These are phyloP conservation scores for Stephania japonica DNA, from an alignment of 164 flowering plant genomes.

Conservation along the genomic window DNA sequence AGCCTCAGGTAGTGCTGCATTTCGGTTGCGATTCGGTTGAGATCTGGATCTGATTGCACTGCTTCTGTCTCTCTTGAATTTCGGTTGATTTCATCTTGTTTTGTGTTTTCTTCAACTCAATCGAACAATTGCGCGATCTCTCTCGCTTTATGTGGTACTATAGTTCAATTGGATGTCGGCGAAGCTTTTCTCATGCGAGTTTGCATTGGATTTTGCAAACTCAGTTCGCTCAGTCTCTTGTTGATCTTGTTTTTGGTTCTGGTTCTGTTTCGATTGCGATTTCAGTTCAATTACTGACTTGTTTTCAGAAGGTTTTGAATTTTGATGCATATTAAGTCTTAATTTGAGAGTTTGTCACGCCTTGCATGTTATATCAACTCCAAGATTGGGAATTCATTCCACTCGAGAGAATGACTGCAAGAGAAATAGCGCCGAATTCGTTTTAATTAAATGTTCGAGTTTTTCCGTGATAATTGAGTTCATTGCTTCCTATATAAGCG, in stretches of 20 bases:
- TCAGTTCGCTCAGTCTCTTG: neutral
- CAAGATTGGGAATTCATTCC: neutral
- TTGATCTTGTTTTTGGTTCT: neutral
- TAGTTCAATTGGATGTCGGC: neutral
- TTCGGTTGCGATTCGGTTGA: constrained; percentile 8
- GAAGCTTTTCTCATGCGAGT: neutral
- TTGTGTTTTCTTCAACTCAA: neutral
- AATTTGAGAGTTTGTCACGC: neutral
- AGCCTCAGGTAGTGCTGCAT: constrained; percentile 67
- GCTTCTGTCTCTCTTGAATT: neutral
- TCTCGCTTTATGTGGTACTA: neutral
- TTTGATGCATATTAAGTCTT: neutral
- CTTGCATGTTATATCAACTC: neutral
- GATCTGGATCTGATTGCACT: constrained; percentile 20
- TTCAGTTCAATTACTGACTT: neutral
- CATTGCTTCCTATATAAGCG: neutral
- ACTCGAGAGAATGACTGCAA: neutral
- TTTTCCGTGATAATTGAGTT: no score
- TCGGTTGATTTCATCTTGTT: neutral
- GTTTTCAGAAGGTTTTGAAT: neutral
- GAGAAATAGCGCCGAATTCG: neutral
- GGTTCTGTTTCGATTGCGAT: neutral
- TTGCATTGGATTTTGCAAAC: neutral
- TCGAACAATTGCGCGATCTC: neutral
- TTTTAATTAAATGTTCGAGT: neutral